Conservation (phyloP, 306 rosid genomes). For the Malus orientalis region DNA sequence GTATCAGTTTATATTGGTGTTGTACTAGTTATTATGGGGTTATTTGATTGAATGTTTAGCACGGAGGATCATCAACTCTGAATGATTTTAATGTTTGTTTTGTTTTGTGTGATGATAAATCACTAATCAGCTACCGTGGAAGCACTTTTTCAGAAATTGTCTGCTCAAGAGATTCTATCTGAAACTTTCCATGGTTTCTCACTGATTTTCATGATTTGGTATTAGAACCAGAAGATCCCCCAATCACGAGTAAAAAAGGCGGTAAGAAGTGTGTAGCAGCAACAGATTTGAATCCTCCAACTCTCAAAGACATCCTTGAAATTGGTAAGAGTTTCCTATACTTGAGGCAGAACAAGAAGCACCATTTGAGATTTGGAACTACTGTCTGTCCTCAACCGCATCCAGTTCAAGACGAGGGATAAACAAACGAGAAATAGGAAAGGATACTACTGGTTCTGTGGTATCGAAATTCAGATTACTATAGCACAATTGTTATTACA, state of each 20-base stretch:
- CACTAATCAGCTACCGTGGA: not conserved
- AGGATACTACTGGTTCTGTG: not conserved
- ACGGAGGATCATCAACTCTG: not conserved
- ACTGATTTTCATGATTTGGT: not conserved
- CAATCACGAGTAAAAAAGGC: not conserved
- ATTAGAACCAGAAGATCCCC: not conserved
- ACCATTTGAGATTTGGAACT: not conserved
- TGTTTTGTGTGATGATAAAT: not conserved
- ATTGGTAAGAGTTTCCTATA: slow-evolving; percentile 14
- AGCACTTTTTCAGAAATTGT: not conserved
- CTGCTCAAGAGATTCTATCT: not conserved
- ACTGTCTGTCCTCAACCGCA: not conserved
- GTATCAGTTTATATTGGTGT: not conserved
- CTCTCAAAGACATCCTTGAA: not conserved
- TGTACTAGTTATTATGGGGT: not conserved
- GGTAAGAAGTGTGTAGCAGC: not conserved
- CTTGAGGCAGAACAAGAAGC: not conserved
- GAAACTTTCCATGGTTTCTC: not conserved
- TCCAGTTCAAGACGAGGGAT: not conserved
- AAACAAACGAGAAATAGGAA: not conserved
- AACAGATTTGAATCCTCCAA: not conserved
- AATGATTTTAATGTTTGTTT: not conserved
- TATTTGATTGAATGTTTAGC: not conserved
- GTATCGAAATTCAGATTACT: not conserved
- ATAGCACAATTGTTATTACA: not conserved